Conservation (phyloP, 106 monocot species). For the Amphibolis antarctica region DNA sequence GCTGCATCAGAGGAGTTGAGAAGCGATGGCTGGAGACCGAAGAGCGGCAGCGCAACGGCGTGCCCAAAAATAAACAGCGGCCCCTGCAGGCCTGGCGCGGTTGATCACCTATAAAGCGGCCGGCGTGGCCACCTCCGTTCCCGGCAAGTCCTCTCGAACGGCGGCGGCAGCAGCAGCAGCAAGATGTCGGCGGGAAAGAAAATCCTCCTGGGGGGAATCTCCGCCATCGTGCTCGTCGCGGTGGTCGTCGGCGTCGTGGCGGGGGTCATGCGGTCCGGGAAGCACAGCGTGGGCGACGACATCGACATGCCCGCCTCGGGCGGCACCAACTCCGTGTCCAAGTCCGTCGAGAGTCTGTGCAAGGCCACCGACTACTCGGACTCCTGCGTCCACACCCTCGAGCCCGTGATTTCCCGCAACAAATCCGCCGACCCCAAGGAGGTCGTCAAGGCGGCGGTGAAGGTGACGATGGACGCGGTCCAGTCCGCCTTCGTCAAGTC, state of each 20-base stretch:
- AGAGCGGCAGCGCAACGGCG: too few relatives aligned
- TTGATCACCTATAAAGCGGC: too few relatives aligned
- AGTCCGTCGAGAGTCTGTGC: slow-evolving; percentile 10
- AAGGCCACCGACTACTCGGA: slow-evolving; percentile 15
- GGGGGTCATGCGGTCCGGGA: background rate
- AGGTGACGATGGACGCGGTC: slow-evolving; percentile 11
- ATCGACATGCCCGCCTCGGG: background rate
- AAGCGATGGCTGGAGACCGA: too few relatives aligned
- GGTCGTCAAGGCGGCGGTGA: slow-evolving; percentile 13
- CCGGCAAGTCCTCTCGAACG: background rate
- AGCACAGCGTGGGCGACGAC: slow-evolving; percentile 8
- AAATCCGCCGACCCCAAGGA: slow-evolving; percentile 7
- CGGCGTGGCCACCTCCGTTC: background rate
- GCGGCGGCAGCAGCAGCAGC: background rate
- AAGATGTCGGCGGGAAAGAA: slow-evolving; percentile 22
- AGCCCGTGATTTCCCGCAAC: slow-evolving; percentile 8
- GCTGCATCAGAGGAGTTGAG: too few relatives aligned
- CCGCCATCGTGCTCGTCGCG: slow-evolving; percentile 9
- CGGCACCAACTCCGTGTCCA: slow-evolving; percentile 1
- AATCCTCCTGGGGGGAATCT: slow-evolving; percentile 9
- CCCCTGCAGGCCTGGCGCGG: too few relatives aligned
- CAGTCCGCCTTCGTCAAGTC: slow-evolving; percentile 3
- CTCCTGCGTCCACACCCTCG: slow-evolving; percentile 12
- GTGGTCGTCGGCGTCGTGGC: slow-evolving; percentile 14
- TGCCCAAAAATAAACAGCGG: too few relatives aligned